A percentile compares a stretch with the other conserved stretches of the same genome.
Conservation (phyloP, 2,329 filamentous ascomycete species). For the Phialophora verrucosa region DNA sequence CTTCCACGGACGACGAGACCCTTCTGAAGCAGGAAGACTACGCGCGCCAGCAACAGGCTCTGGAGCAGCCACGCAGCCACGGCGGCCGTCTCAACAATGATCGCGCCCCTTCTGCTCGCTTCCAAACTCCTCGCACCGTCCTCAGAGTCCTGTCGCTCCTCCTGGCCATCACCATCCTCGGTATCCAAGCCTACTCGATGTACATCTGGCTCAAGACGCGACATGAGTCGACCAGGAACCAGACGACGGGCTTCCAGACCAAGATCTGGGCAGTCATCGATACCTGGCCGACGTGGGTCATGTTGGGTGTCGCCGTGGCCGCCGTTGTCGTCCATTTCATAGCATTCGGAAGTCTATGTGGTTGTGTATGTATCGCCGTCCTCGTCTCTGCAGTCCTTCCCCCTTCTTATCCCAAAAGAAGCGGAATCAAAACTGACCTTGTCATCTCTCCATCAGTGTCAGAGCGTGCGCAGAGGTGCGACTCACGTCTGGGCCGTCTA, state of each 20-base stretch:
- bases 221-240: conserved; percentile 3
- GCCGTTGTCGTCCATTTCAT: conserved; percentile 9
- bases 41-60: conserved; percentile 5
- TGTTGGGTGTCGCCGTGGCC: conserved; percentile 9
- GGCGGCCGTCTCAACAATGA: conserved; percentile 3
- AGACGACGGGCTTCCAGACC: conserved; percentile 15
- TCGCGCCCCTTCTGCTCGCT: conserved; percentile 12
- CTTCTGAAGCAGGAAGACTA: conserved; percentile 13
- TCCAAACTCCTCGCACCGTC: conserved; percentile 8
- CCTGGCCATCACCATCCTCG: conserved; percentile 16
- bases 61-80: conserved; percentile 6
- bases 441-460: conserved; percentile 1
- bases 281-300: conserved; percentile 15
- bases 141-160: conserved; percentile 14
- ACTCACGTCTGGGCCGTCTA: conserved; percentile 10
- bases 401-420: neutral
- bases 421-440: conserved; percentile 1
- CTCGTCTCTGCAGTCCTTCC: conserved; percentile 4
- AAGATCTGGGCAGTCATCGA: conserved; percentile 19
- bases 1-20: conserved; percentile 12
- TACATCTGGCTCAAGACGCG: conserved; percentile 21
- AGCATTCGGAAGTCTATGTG: conserved; percentile 19
- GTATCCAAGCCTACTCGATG: conserved; percentile 14
- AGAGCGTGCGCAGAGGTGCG: conserved; percentile 2
- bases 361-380: conserved; percentile 10